Evolutionary conservation across 495 filamentous ascomycete species (phyloP).

Genomic region (Tetracladium marchalianum): DNA sequence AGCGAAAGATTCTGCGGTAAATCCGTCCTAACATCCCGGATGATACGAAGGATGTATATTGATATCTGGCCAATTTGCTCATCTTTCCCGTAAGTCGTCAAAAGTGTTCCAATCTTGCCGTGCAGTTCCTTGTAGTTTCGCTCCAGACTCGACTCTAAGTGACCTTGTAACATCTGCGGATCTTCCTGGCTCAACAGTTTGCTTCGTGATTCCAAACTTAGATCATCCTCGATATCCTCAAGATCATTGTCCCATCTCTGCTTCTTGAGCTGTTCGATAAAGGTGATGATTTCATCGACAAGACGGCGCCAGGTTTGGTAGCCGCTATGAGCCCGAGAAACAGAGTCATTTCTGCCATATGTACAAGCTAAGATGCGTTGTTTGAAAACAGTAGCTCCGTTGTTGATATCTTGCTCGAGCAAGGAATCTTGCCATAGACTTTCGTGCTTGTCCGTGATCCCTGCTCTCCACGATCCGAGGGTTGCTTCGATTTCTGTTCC

Average conservation of each 20-base stretch:
- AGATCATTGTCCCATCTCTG: slow-evolving; percentile 69
- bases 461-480: slow-evolving; percentile 41
- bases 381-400: slow-evolving; percentile 33
- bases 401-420: slow-evolving; percentile 30
- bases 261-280: slow-evolving; percentile 56
- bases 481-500: slow-evolving; percentile 43
- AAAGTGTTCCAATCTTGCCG: slow-evolving; percentile 35
- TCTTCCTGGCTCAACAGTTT: slow-evolving; percentile 63
- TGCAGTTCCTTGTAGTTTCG: slow-evolving; percentile 52
- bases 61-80: slow-evolving; percentile 43
- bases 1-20: slow-evolving; percentile 41
- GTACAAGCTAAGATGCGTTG: slow-evolving; percentile 34
- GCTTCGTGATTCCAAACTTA: slow-evolving; percentile 56
- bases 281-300: slow-evolving; percentile 47
- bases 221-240: slow-evolving; percentile 64
- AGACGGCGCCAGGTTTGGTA: slow-evolving; percentile 61
- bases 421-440: slow-evolving; percentile 54
- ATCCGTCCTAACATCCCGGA: slow-evolving; percentile 63
- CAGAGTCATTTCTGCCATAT: slow-evolving; percentile 55
- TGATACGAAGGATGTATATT: slow-evolving; percentile 62
- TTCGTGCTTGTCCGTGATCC: slow-evolving; percentile 32
- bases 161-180: slow-evolving; percentile 49
- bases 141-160: slow-evolving; percentile 45
- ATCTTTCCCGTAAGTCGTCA: slow-evolving; percentile 32
- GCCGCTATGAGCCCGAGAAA: slow-evolving; percentile 44